phyloP scores from a whole-genome alignment of 257 asterid genomes.

The Plantago ovata region DNA sequence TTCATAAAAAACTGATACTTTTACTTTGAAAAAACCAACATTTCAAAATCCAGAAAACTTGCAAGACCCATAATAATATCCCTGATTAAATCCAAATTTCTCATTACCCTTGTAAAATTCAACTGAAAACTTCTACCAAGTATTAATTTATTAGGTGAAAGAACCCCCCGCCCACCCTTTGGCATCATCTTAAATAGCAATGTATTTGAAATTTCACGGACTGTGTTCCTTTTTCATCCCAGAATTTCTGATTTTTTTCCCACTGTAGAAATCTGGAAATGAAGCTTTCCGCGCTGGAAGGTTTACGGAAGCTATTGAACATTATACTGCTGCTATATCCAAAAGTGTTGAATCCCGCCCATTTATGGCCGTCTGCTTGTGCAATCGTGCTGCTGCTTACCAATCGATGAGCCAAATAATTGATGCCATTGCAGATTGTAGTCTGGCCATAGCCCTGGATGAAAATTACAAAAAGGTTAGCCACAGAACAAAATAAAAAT shows the following conservation, averaged over 20 bases:
- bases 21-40: constrained; percentile 4
- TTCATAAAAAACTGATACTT: background rate
- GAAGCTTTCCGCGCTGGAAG: constrained; percentile 78
- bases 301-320: constrained; percentile 76
- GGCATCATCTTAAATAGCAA: too few relatives aligned
- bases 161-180: too few relatives aligned
- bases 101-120: background rate
- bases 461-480: constrained; percentile 74
- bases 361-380: constrained; percentile 88
- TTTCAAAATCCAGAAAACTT: background rate
- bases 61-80: background rate
- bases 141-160: too few relatives aligned
- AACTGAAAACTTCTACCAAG: background rate
- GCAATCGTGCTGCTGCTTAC: constrained; percentile 98
- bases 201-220: too few relatives aligned
- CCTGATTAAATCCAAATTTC: background rate
- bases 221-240: too few relatives aligned
- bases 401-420: constrained; percentile 71
- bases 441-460: constrained; percentile 85
- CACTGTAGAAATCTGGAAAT: constrained; percentile 77
- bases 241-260: constrained; percentile 7
- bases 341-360: constrained; percentile 74
- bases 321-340: constrained; percentile 75
- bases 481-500: background rate
- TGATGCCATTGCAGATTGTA: constrained; percentile 96